Evolutionary conservation across 2,329 filamentous ascomycete species (phyloP), one percentile per base, ranked within the genome.

Genomic region (Penicillium rolfsii): DNA sequence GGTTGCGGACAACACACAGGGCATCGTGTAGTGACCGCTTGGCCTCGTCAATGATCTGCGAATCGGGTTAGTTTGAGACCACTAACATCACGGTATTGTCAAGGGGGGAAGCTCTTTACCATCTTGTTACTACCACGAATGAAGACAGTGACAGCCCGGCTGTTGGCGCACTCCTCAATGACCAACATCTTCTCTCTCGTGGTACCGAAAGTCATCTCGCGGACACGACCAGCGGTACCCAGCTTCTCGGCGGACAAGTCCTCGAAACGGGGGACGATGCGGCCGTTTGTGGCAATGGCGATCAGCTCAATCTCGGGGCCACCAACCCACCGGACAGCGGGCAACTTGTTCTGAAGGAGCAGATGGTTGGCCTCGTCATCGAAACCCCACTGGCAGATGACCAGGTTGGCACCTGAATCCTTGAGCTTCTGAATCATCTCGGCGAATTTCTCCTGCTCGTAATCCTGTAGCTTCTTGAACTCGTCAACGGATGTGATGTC

Each of bases 361-460:
- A 99, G 82, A 79, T 99, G 95, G 82, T 99, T 99, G 65, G 95
- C 95, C 82, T 99, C 95, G 74, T 99, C 95, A 76, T 99, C 95
- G 75, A 99, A 99, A 68, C 95, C 95, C 95, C 96, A 99, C 78
- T 99, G 96, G 81, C 95, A 99, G 74, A 99, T 97, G 66, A 93
- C 95, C 63, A 99, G 85, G 81, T 99, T 99, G 67, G 95, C 95
- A 64, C 95, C 95, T 0, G 94, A 96, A 72, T 91, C 91, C 83
- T 99, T 99, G 83, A 99, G 95, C 80, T 97, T 91, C 76, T 96
- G 85, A 71, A 99, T 97, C 95, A 99, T 99, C 82, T 98, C 94
- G 61, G 91, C 86, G 76, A 99, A 99, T 82, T 98, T 99, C 76
- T 91, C 90, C 71, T 89, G 89, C 81, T 99, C 95, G 81, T 99